phyloP scores from a whole-genome alignment of 768 basidiomycete species.

The Rhodosporidiobolus odoratus region DNA sequence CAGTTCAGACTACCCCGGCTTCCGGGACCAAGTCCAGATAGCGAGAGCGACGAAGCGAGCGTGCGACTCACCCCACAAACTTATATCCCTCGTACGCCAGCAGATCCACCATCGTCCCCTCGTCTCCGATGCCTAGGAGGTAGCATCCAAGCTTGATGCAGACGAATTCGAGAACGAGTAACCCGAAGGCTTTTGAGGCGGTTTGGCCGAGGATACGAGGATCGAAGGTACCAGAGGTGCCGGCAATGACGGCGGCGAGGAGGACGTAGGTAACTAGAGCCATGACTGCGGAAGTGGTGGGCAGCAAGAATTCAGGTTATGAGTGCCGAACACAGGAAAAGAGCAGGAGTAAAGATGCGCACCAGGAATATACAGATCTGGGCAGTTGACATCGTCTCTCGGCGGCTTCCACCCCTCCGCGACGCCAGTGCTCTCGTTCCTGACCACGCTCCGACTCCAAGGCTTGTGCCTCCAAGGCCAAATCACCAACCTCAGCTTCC shows the following conservation, averaged over 20 bases:
- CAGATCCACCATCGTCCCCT: conserved; percentile 68
- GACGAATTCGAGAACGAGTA: conserved; percentile 79
- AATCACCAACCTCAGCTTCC: conserved; percentile 77
- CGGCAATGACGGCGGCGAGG: conserved; percentile 75
- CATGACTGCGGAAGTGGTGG: conserved; percentile 60
- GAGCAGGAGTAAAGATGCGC: conserved; percentile 30
- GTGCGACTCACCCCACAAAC: conserved; percentile 73
- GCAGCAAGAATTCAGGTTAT: too few relatives aligned
- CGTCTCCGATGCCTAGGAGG: conserved; percentile 72
- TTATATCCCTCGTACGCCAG: conserved; percentile 95
- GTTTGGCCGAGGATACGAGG: conserved; percentile 83
- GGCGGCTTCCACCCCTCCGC: conserved; percentile 75
- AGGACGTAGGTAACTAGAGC: conserved; percentile 93
- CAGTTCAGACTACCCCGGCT: too few relatives aligned
- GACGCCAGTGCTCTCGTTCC: conserved; percentile 60
- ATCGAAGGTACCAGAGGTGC: conserved; percentile 74
- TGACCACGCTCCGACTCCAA: conserved; percentile 66
- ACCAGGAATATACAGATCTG: conserved; percentile 96
- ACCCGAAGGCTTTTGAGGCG: conserved; percentile 73
- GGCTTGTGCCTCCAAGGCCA: conserved; percentile 93
- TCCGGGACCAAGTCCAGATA: neutral
- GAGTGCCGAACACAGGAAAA: too few relatives aligned
- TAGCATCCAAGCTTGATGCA: conserved; percentile 90
- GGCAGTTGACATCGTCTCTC: conserved; percentile 88
- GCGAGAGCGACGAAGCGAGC: neutral